Evolutionary conservation across 2,329 filamentous ascomycete species (phyloP).

Genomic region (Alternaria triticina): DNA sequence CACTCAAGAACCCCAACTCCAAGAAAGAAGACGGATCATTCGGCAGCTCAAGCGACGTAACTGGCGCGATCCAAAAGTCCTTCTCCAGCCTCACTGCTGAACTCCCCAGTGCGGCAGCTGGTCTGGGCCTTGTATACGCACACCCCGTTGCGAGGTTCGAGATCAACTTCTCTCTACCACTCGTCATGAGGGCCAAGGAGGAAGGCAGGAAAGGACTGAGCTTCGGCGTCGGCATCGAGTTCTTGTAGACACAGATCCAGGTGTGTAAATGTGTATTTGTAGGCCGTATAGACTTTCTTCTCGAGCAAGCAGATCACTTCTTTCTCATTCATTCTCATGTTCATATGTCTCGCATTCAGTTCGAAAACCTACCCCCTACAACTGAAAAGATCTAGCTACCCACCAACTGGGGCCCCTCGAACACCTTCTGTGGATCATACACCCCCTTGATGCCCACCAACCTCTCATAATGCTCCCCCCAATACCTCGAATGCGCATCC

Average conservation of each 20-base stretch:
- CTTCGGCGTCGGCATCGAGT: slow-evolving; percentile 95
- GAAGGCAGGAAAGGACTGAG: slow-evolving; percentile 89
- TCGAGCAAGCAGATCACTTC: slow-evolving; percentile 9
- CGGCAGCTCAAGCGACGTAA: slow-evolving; percentile 57
- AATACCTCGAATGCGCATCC: slow-evolving; percentile 56
- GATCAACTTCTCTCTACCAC: slow-evolving; percentile 89
- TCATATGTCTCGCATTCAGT: background rate
- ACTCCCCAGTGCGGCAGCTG: slow-evolving; percentile 83
- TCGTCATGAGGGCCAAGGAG: slow-evolving; percentile 82
- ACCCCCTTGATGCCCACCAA: slow-evolving; percentile 42
- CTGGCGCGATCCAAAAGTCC: slow-evolving; percentile 65
- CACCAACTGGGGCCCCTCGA: slow-evolving; percentile 35
- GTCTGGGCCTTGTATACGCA: slow-evolving; percentile 90
- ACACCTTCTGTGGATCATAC: slow-evolving; percentile 43
- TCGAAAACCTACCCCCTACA: background rate
- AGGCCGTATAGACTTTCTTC: slow-evolving; percentile 1
- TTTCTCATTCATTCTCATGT: background rate
- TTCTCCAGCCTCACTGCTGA: slow-evolving; percentile 74
- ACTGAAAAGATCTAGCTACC: slow-evolving; percentile 15
- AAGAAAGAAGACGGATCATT: slow-evolving; percentile 52
- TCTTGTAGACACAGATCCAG: slow-evolving; percentile 68
- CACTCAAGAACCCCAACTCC: slow-evolving; percentile 65
- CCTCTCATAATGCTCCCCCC: slow-evolving; percentile 41
- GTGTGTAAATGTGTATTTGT: slow-evolving; percentile 11
- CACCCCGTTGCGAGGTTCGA: slow-evolving; percentile 94